These are phyloP conservation scores for Puccinia horiana DNA, from an alignment of 1,284 basidiomycete species.

Conservation along the genomic window DNA sequence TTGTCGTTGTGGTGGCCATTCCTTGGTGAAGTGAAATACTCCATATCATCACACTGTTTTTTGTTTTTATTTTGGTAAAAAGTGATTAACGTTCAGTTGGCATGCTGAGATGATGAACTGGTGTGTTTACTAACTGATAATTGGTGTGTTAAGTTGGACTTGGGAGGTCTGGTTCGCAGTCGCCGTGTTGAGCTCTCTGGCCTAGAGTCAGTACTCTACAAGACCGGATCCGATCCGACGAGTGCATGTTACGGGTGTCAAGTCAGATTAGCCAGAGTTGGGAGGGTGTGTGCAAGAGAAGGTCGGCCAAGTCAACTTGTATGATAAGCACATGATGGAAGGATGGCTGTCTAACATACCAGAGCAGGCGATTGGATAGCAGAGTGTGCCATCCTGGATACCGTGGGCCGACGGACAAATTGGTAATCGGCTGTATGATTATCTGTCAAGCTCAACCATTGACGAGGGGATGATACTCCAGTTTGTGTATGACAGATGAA, in stretches of 20 bases:
- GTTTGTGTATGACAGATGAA: too few species aligned
- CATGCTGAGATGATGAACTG: too few species aligned
- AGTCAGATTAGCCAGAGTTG: not conserved
- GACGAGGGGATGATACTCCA: too few species aligned
- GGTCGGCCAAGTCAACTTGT: not conserved
- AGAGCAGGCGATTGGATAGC: not conserved
- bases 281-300: not conserved
- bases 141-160: not conserved
- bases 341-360: not conserved
- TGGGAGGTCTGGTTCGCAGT: conserved; percentile 11
- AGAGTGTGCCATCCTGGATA: not conserved
- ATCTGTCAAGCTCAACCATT: too few species aligned
- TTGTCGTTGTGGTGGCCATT: not conserved
- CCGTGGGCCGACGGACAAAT: too few species aligned
- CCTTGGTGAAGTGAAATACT: not conserved
- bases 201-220: not conserved
- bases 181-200: conserved; percentile 14
- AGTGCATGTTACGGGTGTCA: not conserved
- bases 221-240: not conserved
- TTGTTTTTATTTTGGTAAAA: not conserved
- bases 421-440: not conserved
- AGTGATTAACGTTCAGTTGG: too few species aligned
- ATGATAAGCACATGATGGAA: too few species aligned
- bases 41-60: not conserved
- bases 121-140: not conserved